Conservation (phyloP, 73 alveolate species). For the Stentor roeselii region DNA sequence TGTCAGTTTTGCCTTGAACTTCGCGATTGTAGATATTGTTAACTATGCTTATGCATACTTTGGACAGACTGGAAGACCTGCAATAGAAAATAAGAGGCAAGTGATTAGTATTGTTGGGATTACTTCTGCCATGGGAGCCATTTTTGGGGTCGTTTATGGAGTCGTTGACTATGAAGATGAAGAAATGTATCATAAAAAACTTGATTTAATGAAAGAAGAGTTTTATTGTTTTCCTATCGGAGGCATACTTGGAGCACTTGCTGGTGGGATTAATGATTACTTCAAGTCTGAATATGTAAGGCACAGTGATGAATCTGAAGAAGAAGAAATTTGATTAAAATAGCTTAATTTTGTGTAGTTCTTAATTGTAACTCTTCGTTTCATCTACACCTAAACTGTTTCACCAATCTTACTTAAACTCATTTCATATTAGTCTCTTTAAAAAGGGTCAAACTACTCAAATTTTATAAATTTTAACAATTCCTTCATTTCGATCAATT, state of each 20-base stretch:
- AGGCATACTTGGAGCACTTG: constrained; percentile 5
- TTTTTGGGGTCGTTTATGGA: constrained; percentile 38
- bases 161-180: constrained; percentile 33
- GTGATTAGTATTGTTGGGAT: constrained; percentile 13
- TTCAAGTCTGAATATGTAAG: neutral
- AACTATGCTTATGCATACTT: constrained; percentile 33
- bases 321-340: no score
- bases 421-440: no score
- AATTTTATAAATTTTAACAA: no score
- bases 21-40: constrained; percentile 37
- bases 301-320: neutral
- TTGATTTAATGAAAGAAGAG: constrained; percentile 24
- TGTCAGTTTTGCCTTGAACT: constrained; percentile 31
- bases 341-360: no score
- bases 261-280: constrained; percentile 22
- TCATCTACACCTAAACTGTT: no score
- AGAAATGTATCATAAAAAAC: neutral
- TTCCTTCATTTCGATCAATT: no score
- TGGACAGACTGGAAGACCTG: constrained; percentile 17
- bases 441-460: no score
- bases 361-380: no score
- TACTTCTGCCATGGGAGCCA: constrained; percentile 33
- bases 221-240: constrained; percentile 29
- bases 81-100: constrained; percentile 34
- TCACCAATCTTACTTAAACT: no score